Conservation (phyloP, 805 yeast species). For the Zygosaccharomyces bisporus region DNA sequence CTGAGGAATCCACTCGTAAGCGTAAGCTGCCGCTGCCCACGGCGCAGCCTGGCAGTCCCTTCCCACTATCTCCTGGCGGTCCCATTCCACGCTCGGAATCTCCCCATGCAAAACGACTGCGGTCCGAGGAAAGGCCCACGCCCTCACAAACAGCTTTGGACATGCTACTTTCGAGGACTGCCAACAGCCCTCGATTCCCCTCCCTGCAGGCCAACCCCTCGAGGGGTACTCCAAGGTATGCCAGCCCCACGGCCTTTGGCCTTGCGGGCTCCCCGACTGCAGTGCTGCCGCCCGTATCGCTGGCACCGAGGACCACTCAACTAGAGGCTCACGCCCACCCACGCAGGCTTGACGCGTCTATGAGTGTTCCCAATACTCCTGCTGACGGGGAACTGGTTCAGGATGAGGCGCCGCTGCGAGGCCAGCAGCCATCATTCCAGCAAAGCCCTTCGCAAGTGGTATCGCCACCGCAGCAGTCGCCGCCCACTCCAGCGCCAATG, state of each 20-base stretch:
- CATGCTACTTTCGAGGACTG: conserved; percentile 28
- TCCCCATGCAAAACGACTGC: conserved; percentile 22
- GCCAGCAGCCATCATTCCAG: neutral
- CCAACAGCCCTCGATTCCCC: conserved; percentile 22
- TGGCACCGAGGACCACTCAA: conserved; percentile 2
- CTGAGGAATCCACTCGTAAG: conserved; percentile 9
- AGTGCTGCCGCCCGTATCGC: conserved; percentile 6
- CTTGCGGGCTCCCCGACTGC: conserved; percentile 14
- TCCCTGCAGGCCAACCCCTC: conserved; percentile 8
- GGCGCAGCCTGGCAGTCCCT: conserved; percentile 20
- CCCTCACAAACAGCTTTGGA: conserved; percentile 34
- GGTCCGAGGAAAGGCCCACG: conserved; percentile 28
- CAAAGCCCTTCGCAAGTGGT: neutral
- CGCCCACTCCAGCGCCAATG: neutral
- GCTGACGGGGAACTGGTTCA: neutral
- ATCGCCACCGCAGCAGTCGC: neutral
- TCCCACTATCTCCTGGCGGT: conserved; percentile 16
- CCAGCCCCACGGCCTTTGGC: conserved; percentile 15
- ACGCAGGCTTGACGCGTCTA: neutral
- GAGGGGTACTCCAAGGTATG: conserved; percentile 10
- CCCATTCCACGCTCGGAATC: conserved; percentile 15
- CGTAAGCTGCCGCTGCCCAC: conserved; percentile 15
- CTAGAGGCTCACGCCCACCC: conserved; percentile 4
- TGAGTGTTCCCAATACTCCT: neutral
- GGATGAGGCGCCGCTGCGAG: neutral